phyloP scores from a whole-genome alignment of 2,329 filamentous ascomycete genomes.

The Orbilia quercus region DNA sequence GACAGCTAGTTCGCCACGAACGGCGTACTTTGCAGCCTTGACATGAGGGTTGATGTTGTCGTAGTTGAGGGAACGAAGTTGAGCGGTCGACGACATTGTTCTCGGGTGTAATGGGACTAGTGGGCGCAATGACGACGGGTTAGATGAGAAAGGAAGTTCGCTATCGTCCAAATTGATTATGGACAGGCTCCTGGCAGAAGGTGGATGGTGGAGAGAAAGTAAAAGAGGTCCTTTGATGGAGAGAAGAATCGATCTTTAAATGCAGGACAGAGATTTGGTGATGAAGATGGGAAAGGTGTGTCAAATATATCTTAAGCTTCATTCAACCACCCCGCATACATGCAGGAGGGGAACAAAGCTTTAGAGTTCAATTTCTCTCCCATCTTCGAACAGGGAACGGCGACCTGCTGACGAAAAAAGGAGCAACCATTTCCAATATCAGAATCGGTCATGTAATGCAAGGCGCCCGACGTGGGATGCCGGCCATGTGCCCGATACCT shows the following conservation, averaged over 20 bases:
- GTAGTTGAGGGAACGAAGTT: constrained; percentile 72
- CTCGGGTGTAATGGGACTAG: constrained; percentile 56
- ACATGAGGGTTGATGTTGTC: constrained; percentile 94
- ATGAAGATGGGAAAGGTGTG: constrained; percentile 23
- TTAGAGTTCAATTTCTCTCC: constrained; percentile 17
- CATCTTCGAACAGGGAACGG: constrained; percentile 33
- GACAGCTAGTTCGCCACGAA: constrained; percentile 93
- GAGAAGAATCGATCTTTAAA: constrained; percentile 23
- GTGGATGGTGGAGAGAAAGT: constrained; percentile 14
- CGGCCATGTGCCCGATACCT: constrained; percentile 7
- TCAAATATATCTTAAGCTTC: constrained; percentile 38
- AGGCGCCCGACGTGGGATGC: constrained; percentile 39
- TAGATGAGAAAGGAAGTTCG: constrained; percentile 13
- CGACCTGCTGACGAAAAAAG: constrained; percentile 40
- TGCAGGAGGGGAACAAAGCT: constrained; percentile 23
- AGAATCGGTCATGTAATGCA: constrained; percentile 34
- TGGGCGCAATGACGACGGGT: background rate
- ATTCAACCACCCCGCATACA: constrained; percentile 11
- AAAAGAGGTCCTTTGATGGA: constrained; percentile 10
- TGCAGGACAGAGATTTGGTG: constrained; percentile 6
- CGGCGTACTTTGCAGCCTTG: constrained; percentile 89
- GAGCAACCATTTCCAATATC: constrained; percentile 37
- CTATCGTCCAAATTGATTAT: background rate
- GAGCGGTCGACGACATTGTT: constrained; percentile 65
- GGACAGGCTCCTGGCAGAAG: background rate